Evolutionary conservation across 345 rosid species (phyloP).

Genomic region (Gossypium herbaceum): DNA sequence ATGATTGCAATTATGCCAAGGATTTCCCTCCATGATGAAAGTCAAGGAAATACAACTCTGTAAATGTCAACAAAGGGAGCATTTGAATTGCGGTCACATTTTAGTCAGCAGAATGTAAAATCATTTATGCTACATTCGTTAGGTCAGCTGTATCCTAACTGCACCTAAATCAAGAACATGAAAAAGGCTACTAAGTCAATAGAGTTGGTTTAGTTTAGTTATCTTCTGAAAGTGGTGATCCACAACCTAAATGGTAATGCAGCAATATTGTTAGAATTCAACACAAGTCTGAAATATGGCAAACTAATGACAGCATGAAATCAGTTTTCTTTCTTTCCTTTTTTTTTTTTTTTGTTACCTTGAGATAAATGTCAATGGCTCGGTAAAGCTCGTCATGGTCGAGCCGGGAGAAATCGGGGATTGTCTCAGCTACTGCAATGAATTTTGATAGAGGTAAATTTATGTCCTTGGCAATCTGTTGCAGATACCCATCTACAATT

Average conservation of each 20-base stretch:
- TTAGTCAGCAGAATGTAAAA: constrained; percentile 4
- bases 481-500: constrained; percentile 83
- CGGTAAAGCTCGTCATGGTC: constrained; percentile 90
- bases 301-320: background rate
- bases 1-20: background rate
- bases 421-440: constrained; percentile 62
- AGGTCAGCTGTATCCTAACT: constrained; percentile 33
- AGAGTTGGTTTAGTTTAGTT: constrained; percentile 40
- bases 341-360: constrained; percentile 46
- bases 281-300: constrained; percentile 3
- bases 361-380: constrained; percentile 94
- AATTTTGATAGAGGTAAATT: constrained; percentile 81
- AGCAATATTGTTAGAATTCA: constrained; percentile 19
- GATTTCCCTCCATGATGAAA: background rate
- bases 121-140: constrained; percentile 18
- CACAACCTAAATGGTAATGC: constrained; percentile 26
- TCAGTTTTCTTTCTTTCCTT: background rate
- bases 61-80: constrained; percentile 13
- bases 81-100: background rate
- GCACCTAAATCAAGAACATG: constrained; percentile 18
- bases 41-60: background rate
- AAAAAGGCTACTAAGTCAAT: constrained; percentile 37
- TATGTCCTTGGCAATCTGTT: constrained; percentile 67
- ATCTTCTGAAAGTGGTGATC: constrained; percentile 36
- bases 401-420: constrained; percentile 78